Base-by-base conservation (phyloP, 176 grass and related monocot genomes). In the Aegilops longissima region DNA sequence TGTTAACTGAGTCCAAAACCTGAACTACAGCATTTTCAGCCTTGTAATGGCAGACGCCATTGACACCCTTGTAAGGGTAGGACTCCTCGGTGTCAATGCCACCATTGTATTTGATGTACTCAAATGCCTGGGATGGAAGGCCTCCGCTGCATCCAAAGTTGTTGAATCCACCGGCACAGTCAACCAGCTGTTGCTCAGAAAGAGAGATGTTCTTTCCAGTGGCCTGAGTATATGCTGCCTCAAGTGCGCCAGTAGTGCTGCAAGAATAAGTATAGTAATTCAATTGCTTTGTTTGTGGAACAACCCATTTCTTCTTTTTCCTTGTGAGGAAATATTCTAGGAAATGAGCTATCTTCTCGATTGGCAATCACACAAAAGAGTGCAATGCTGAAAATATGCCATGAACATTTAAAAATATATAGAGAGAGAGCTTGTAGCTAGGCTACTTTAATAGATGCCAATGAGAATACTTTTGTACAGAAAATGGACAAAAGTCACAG, bases 141-240 rank as follows among this genome's bases (percentile, higher is more conserved):
- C 97, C 97, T 62, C 97, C 97, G 0, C 83, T 90, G 87, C 97
- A 99, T 31, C 97, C 97, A 12, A 99, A 99, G 56, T 99, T 99
- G 51, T 99, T 99, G 89, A 85, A 99, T 35, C 61, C 35, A 61
- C 11, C 44, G 3, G 85, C 97, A 64, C 97, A 99, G 69, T 99
- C 97, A 38, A 99, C 94, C 66, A 99, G 94, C 85, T 99, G 97
- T 86, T 99, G 97, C 88, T 99, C 97, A 21, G 97, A 99, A 54
- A 99, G 91, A 71, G 94, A 96, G 44, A 96, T 58, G 13, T 35
- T 34, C 66, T 94, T 92, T 76, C 97, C 94, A 80, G 92, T 94
- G 51, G 94, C 92, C 44, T 99, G 97, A 16, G 90, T 85, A 90
- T 99, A 92, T 79, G 94, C 97, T 63, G 97, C 97, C 90, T 99